Evolutionary conservation across 352 stramenopile genomes (phyloP), one percentile per base, ranked within the genome.

Genomic region (Blastocystis hominis): DNA sequence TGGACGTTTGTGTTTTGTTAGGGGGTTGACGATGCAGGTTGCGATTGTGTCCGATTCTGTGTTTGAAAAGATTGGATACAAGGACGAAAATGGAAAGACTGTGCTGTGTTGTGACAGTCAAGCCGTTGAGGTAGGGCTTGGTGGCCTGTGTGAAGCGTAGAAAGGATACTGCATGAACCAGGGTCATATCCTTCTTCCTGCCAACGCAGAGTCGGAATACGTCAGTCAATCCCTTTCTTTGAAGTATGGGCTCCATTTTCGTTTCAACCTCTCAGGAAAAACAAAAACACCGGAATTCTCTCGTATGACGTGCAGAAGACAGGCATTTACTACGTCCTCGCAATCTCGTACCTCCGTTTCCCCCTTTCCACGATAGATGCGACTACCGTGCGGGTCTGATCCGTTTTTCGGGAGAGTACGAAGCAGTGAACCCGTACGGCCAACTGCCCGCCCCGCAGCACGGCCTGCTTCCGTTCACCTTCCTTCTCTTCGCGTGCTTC

Each of bases 51-150:
- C 72, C 24, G 72, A 84, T 9, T 50, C 59, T 15, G 72, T 30
- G 55, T 84, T 84, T 47, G 20, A 68, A n/a, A 6, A 53, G 30
- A 34, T 84, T 2, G 72, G 72, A 44, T 84, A 84, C 36, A 20
- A 30, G 54, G 72, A 84, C 24, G 50, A 47, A 10, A 84, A 46
- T 46, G 36, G 36, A 0, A 64, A 64, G 5, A n/a, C 44, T 4
- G 34, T 84, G 3, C 55, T 84, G 2, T 84, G 72, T 53, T 84
- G 72, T 7, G 72, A 84, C 30, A 66, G 3, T n/a, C n/a, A 66
- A 24, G 15, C 56, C 9, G 24, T 66, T 24, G 24, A 66, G 56
- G 56, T 66, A n/a, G 24, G 0, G 13, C 17, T 38, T 13, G 15
- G 13, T n/a, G 56, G 7, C 24, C 24, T 40, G 7, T 66, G 20